phyloP scores from a whole-genome alignment of 371 early-diverging fungal genomes.

The Mortierella sp. region DNA sequence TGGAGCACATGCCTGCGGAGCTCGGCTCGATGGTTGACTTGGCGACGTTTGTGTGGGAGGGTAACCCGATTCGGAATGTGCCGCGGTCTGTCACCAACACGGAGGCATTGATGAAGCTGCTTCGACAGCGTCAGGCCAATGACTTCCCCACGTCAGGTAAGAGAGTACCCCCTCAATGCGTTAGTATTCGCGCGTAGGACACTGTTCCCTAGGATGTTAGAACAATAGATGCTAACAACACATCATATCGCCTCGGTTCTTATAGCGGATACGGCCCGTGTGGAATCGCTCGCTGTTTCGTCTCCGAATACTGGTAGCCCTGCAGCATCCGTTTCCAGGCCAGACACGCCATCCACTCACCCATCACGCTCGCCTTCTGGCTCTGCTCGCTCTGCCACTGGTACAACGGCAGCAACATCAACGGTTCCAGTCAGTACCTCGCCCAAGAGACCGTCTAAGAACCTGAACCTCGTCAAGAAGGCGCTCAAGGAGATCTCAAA shows the following conservation, averaged over 20 bases:
- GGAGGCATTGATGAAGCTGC: slow-evolving; percentile 61
- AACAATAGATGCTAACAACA: too few relatives aligned
- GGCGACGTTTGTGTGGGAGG: slow-evolving; percentile 64
- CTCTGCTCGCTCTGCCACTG: slow-evolving; percentile 2
- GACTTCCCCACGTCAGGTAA: slow-evolving; percentile 34
- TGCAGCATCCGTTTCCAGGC: too few relatives aligned
- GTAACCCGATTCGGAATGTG: slow-evolving; percentile 66
- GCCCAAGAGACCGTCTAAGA: slow-evolving; percentile 13
- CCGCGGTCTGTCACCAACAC: slow-evolving; percentile 59
- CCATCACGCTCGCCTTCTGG: neutral
- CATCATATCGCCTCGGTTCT: neutral
- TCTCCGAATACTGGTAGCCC: too few relatives aligned
- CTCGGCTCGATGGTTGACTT: slow-evolving; percentile 65
- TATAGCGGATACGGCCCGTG: slow-evolving; percentile 15
- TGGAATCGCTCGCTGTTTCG: slow-evolving; percentile 30
- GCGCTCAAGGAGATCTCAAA: slow-evolving; percentile 50
- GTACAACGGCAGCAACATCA: too few relatives aligned
- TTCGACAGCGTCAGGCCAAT: slow-evolving; percentile 51
- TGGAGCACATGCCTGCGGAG: slow-evolving; percentile 64
- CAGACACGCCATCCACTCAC: neutral
- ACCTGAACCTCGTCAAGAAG: slow-evolving; percentile 59
- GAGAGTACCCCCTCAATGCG: neutral
- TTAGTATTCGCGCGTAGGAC: too few relatives aligned
- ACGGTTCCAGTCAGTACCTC: neutral
- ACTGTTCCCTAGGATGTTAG: too few relatives aligned